A percentile compares a stretch with the other conserved stretches of the same genome.
phyloP scores from a whole-genome alignment of 495 filamentous ascomycete genomes.

The Penicillium malachiteum region DNA sequence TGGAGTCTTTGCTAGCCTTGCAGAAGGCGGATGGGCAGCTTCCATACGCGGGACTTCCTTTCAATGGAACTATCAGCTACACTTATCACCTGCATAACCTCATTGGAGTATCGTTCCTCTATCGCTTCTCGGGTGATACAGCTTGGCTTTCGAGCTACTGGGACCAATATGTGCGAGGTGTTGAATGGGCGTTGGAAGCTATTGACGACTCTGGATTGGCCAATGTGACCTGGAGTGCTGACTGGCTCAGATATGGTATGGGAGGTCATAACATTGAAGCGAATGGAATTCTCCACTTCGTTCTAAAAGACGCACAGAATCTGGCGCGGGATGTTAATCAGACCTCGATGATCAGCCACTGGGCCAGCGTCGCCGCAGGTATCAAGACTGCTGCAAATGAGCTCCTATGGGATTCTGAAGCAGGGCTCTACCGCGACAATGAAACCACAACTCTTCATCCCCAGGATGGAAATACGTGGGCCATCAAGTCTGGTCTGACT shows the following conservation, averaged over 20 bases:
- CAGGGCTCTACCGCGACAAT: constrained; percentile 34
- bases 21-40: constrained; percentile 43
- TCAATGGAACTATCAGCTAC: constrained; percentile 44
- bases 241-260: constrained; percentile 49
- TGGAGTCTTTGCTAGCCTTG: constrained; percentile 52
- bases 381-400: constrained; percentile 32
- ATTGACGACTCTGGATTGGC: constrained; percentile 48
- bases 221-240: constrained; percentile 46
- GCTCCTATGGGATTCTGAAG: constrained; percentile 32
- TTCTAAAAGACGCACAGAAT: constrained; percentile 26
- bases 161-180: constrained; percentile 43
- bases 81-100: constrained; percentile 60
- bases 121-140: constrained; percentile 51
- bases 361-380: constrained; percentile 14
- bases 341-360: constrained; percentile 10
- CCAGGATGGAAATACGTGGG: constrained; percentile 49
- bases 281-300: constrained; percentile 38
- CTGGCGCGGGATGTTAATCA: constrained; percentile 29
- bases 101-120: constrained; percentile 53
- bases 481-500: constrained; percentile 41
- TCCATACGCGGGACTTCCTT: constrained; percentile 52
- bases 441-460: constrained; percentile 40
- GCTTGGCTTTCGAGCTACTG: constrained; percentile 46
- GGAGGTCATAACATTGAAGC: constrained; percentile 36
- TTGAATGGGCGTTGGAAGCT: constrained; percentile 46